A percentile compares a stretch with the other conserved stretches of the same genome.
Conservation (phyloP, 225 moss, liverwort and hornwort species). For the Neckera pumila region DNA sequence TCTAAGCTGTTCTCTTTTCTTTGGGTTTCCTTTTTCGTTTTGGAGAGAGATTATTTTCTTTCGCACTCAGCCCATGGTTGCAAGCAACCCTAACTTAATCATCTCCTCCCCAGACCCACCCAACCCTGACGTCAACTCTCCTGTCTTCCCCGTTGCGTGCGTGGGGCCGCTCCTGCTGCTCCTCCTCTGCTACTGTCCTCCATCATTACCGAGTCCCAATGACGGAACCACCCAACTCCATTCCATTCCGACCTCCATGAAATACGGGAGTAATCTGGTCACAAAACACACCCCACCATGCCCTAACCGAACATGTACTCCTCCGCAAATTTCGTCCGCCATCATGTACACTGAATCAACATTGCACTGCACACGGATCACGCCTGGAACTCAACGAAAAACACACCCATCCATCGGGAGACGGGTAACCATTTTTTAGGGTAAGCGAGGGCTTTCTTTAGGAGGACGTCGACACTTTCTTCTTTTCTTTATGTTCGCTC, state of each 20-base stretch:
- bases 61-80: slow-evolving; percentile 4
- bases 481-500: not conserved
- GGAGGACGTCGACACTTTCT: not conserved
- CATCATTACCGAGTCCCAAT: not conserved
- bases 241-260: not conserved
- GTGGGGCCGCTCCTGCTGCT: slow-evolving; percentile 12
- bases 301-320: not conserved
- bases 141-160: slow-evolving; percentile 6
- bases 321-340: not conserved
- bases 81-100: slow-evolving; percentile 26
- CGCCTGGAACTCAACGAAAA: not conserved
- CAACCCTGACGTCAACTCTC: slow-evolving; percentile 9
- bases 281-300: not conserved
- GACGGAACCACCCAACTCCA: not conserved
- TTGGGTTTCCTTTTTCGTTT: too few relatives aligned
- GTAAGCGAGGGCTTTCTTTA: not conserved
- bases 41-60: slow-evolving; percentile 17
- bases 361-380: not conserved
- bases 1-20: not conserved
- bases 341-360: not conserved
- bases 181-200: not conserved
- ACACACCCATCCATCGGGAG: not conserved
- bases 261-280: not conserved
- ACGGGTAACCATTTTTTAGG: not conserved
- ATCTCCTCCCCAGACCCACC: not conserved